Percentiles rank a stretch among this genome's conserved stretches.
phyloP scores from a whole-genome alignment of 345 rosid genomes.

The Excoecaria agallocha region DNA sequence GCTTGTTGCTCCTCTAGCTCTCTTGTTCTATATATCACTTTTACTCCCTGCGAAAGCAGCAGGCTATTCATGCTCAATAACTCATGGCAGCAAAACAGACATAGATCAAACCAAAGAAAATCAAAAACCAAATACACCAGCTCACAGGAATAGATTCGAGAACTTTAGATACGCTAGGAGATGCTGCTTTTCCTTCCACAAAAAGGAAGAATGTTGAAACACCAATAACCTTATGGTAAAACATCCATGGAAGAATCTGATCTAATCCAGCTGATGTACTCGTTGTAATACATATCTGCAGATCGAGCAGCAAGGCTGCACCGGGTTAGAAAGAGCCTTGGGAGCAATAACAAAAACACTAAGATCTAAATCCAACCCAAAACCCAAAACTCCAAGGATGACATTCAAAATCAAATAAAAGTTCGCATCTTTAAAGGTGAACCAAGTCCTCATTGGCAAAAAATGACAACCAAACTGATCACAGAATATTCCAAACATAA shows the following conservation, averaged over 20 bases:
- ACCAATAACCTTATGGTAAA: slow-evolving; percentile 84
- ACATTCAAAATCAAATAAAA: not conserved
- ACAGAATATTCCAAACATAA: not conserved
- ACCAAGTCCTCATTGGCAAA: not conserved
- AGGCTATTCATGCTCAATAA: slow-evolving; percentile 10
- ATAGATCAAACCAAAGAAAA: slow-evolving; percentile 11
- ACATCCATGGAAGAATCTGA: slow-evolving; percentile 83
- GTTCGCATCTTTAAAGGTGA: not conserved
- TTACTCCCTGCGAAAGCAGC: slow-evolving; percentile 30
- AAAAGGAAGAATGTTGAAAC: slow-evolving; percentile 75
- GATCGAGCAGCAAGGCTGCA: not conserved
- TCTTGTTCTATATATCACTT: slow-evolving; percentile 29
- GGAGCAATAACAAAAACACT: not conserved
- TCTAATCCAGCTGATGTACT: slow-evolving; percentile 91
- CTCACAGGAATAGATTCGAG: slow-evolving; percentile 78
- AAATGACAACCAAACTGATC: not conserved
- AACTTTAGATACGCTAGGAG: slow-evolving; percentile 64
- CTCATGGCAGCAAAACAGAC: not conserved
- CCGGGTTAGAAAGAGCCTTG: not conserved
- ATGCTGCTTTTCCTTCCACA: slow-evolving; percentile 93
- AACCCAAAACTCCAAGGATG: not conserved
- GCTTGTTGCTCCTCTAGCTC: slow-evolving; percentile 38
- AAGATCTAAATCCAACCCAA: not conserved
- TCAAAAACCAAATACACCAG: slow-evolving; percentile 6
- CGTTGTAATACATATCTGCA: slow-evolving; percentile 75